Base-by-base conservation (phyloP, 176 grass and related monocot genomes). In the Musa beccarii region DNA sequence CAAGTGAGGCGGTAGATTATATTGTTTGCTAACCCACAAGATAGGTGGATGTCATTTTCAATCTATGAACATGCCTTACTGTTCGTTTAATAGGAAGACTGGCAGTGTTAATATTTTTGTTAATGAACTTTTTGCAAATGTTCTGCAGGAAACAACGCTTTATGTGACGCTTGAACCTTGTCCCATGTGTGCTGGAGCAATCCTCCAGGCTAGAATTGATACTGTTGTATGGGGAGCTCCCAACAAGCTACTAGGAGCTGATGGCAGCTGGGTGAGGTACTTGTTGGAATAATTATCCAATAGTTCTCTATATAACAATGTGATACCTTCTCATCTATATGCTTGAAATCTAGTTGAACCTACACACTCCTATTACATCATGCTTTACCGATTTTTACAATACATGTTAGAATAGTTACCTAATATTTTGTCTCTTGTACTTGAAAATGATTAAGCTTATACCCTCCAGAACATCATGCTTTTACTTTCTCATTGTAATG, bases 181-280 rank as follows among this genome's bases (percentile, higher is more conserved):
- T 68, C 86, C 90, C 21, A 98, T 98, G 94, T 98, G 94, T 17
- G 94, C 94, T 66, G 94, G 94, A 23, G 94, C 90, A 71, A 91
- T 98, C 82, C 94, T 98, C 73, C 94, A 98, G 85, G 94, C 94
- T 75, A 87, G 94, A 84, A 79, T 93, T 24, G 90, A 98, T 52
- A 85, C 90, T 66, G 88, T 98, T 26, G 94, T 98, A 20, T 98
- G 94, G 94, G 94, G 94, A 79, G 94, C 94, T 15, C 88, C 90
- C 67, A 98, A 98, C 78, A 98, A 89, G 72, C 90, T 98, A 79
- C 80, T 98, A 5, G 94, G 94, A 78, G 94, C 90, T 7, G 94
- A 98, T 87, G 94, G 94, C 52, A 98, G 94, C 80, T 98, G 94
- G 94, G 88, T 98, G 80, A 98, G 88, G 94, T 98, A 91, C 52